A percentile compares a stretch with the other conserved stretches of the same genome.
Conservation (phyloP, 768 basidiomycete genomes). For the Amyloporia xantha region DNA sequence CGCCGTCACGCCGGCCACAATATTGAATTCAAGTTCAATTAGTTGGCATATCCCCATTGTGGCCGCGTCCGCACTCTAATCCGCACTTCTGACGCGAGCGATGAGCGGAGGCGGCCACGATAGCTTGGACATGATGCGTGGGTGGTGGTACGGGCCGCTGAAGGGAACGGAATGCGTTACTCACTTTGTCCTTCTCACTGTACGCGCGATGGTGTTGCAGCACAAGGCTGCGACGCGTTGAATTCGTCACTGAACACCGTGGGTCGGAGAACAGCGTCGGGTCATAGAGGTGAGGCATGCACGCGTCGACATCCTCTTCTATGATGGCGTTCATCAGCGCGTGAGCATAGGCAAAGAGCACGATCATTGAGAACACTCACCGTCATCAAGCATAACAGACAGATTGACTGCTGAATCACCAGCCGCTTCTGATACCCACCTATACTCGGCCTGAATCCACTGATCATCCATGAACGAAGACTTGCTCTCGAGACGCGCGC, state of each 20-base stretch:
- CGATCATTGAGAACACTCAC: background rate
- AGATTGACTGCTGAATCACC: constrained; percentile 10
- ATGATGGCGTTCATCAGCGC: background rate
- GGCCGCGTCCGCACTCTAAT: too few species aligned
- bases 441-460: constrained; percentile 16
- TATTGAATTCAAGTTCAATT: too few species aligned
- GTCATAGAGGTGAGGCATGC: constrained; percentile 15
- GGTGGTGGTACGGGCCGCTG: too few species aligned
- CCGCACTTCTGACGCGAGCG: too few species aligned
- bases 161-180: too few species aligned
- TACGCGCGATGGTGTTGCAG: constrained; percentile 4
- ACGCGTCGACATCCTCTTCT: constrained; percentile 18
- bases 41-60: too few species aligned
- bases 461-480: constrained; percentile 7
- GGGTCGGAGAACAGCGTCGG: constrained; percentile 15
- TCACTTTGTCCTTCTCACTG: constrained; percentile 14
- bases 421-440: constrained; percentile 14
- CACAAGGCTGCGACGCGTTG: constrained; percentile 1
- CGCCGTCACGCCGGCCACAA: too few species aligned
- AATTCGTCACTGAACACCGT: constrained; percentile 2
- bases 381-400: background rate
- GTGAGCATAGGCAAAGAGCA: constrained; percentile 5
- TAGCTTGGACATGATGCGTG: too few species aligned
- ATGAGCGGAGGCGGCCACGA: too few species aligned
- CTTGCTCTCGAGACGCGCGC: constrained; percentile 10